These are phyloP conservation scores for Macrolepiota albuminosa DNA, from an alignment of 768 basidiomycete genomes.

Conservation along the genomic window DNA sequence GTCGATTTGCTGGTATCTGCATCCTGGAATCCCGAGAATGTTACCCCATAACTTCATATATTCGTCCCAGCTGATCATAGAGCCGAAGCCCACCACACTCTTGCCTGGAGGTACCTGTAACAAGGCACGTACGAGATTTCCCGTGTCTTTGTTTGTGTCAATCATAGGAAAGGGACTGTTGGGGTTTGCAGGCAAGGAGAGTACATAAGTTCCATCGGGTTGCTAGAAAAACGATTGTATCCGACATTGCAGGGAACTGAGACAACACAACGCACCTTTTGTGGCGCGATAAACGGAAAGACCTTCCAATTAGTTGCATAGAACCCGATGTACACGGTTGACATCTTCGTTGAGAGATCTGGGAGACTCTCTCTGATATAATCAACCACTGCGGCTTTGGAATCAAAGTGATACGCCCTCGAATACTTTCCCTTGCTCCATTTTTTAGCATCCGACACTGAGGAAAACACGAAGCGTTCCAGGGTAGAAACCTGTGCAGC, in stretches of 20 bases:
- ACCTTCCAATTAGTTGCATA: constrained; percentile 7
- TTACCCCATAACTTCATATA: constrained; percentile 5
- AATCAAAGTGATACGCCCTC: constrained; percentile 2
- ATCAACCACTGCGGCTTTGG: constrained; percentile 5
- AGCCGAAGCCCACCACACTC: constrained; percentile 6
- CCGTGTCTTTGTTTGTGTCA: constrained; percentile 1
- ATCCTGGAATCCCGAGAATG: constrained; percentile 1
- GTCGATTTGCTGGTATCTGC: constrained; percentile 1
- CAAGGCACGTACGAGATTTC: constrained; percentile 4
- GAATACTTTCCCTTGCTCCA: constrained; percentile 5
- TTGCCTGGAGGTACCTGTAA: constrained; percentile 2
- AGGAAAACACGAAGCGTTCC: constrained; percentile 2
- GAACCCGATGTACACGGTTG: not conserved
- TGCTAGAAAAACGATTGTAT: not conserved
- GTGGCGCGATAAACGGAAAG: not conserved
- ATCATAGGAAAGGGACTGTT: constrained; percentile 6
- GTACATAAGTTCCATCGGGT: constrained; percentile 1
- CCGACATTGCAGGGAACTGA: not conserved
- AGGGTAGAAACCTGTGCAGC: constrained; percentile 1
- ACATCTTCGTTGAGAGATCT: constrained; percentile 5
- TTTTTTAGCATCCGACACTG: not conserved
- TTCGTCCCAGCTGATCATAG: constrained; percentile 8
- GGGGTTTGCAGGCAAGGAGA: not conserved
- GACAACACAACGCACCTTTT: not conserved
- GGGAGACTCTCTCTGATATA: not conserved